Base-by-base conservation (phyloP, 225 moss, liverwort and hornwort genomes). In the Physcomitrellopsis africana region DNA sequence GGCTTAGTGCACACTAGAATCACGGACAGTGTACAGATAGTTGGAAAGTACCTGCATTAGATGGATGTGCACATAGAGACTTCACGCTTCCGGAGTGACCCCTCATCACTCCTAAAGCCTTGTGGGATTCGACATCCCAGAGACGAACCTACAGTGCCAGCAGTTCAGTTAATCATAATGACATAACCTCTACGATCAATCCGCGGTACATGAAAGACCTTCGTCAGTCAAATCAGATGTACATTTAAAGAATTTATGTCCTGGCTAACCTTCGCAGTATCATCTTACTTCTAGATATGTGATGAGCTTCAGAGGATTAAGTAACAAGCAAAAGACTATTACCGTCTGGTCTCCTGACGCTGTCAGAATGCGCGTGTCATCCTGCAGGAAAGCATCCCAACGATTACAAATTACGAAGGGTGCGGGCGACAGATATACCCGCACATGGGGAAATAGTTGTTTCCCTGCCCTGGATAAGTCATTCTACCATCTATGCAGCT, bases 271-370 rank as follows among this genome's bases (percentile, higher is more conserved):
- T 0, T 0, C 0, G 14, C 11, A 32, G 44, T 59, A 43, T 27
- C 9, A 5, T 37, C 24, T 11, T 4, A 18, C 37, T 59, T 8
- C 51, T 11, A 71, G 16, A 9, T 19, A 11, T 8, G 41, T 16
- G 5, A 15, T 42, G 16, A 52, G 44, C 52, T 51, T 58, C 7
- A 45, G 7, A 42, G 19, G 18, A 55, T 59, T 14, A 64, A 12
- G 1, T 7, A 27, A 29, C 20, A 64, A 55, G 58, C 49, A 43
- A 68, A n/a, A 44, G 29, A 18, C 1, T 46, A 41, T 51, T 86
- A 99, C 97, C 70, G 92, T 93, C 75, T 93, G 93, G 63, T 99
- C 99, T 78, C 95, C 99, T 17, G 99, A 99, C 11, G 89, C 99
- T 47, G 99, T 95, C 51, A 99, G 78, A 81, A 99, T 88, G 24